Conservation (phyloP, 2,329 filamentous ascomycete species). For the Beauveria bassiana region DNA sequence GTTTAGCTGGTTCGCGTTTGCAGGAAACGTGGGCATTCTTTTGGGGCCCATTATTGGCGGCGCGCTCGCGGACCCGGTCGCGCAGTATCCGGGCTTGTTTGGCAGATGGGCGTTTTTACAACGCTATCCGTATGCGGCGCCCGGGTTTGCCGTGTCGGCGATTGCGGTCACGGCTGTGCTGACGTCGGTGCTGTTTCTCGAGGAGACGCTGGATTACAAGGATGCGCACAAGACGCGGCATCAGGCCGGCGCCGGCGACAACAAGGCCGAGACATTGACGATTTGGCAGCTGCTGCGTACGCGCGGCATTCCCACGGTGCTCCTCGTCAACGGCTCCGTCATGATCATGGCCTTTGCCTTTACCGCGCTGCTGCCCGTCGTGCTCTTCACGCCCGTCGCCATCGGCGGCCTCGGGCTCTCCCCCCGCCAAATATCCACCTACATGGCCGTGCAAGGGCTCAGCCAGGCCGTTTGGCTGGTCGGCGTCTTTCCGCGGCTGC, state of each 20-base stretch:
- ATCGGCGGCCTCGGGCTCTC: slow-evolving; percentile 61
- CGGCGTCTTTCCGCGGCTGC: slow-evolving; percentile 59
- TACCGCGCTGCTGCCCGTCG: slow-evolving; percentile 62
- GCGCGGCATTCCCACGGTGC: slow-evolving; percentile 57
- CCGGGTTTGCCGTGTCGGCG: slow-evolving; percentile 43
- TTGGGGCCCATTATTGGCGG: slow-evolving; percentile 65
- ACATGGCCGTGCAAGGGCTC: slow-evolving; percentile 56
- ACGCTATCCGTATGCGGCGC: slow-evolving; percentile 45
- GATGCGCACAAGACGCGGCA: slow-evolving; percentile 5
- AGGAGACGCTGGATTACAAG: slow-evolving; percentile 48
- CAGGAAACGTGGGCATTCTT: slow-evolving; percentile 66
- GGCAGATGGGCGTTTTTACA: slow-evolving; percentile 36
- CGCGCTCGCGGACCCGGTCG: slow-evolving; percentile 57
- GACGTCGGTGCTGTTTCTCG: slow-evolving; percentile 46
- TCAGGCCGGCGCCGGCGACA: not conserved
- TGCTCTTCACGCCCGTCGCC: slow-evolving; percentile 54
- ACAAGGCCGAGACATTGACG: slow-evolving; percentile 12
- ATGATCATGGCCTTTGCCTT: slow-evolving; percentile 64
- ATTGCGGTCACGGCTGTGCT: slow-evolving; percentile 50
- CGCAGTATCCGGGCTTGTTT: slow-evolving; percentile 52
- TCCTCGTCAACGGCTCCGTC: slow-evolving; percentile 58
- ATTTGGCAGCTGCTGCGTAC: slow-evolving; percentile 43
- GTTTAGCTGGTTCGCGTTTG: slow-evolving; percentile 72
- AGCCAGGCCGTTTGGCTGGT: slow-evolving; percentile 67
- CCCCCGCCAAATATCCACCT: slow-evolving; percentile 54